phyloP scores from a whole-genome alignment of 176 grass and related monocot genomes.

The Elymus sibiricus region DNA sequence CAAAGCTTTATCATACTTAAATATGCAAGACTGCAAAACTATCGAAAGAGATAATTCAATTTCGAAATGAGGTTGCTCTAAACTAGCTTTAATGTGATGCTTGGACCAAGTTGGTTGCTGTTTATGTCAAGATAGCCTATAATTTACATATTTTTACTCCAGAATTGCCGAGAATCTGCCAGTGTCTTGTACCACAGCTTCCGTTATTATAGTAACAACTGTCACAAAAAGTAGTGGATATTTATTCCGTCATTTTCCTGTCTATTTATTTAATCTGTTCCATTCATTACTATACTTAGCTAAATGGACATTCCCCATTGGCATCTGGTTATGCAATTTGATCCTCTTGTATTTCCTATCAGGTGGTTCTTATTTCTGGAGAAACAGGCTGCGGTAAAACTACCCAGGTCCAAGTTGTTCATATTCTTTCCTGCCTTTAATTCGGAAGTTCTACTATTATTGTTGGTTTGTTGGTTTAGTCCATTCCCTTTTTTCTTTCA shows the following conservation, averaged over 20 bases:
- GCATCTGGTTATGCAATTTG: conserved; percentile 20
- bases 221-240: neutral
- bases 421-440: neutral
- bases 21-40: neutral
- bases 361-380: conserved; percentile 99
- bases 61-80: neutral
- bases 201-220: neutral
- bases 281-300: neutral
- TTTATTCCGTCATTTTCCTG: neutral
- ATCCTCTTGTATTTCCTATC: conserved; percentile 37
- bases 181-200: neutral
- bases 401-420: conserved; percentile 67
- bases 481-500: neutral
- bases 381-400: conserved; percentile 99
- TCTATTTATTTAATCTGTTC: conserved; percentile 9
- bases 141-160: conserved; percentile 1
- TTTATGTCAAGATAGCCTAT: neutral
- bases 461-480: neutral
- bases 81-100: conserved; percentile 6
- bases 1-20: conserved; percentile 5
- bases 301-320: neutral
- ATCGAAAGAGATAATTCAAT: neutral
- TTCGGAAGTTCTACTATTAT: conserved; percentile 1
- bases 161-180: neutral
- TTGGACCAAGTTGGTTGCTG: conserved; percentile 13